These are phyloP conservation scores for Cryptococcus sp. DNA, from an alignment of 1,284 basidiomycete genomes.

Conservation along the genomic window DNA sequence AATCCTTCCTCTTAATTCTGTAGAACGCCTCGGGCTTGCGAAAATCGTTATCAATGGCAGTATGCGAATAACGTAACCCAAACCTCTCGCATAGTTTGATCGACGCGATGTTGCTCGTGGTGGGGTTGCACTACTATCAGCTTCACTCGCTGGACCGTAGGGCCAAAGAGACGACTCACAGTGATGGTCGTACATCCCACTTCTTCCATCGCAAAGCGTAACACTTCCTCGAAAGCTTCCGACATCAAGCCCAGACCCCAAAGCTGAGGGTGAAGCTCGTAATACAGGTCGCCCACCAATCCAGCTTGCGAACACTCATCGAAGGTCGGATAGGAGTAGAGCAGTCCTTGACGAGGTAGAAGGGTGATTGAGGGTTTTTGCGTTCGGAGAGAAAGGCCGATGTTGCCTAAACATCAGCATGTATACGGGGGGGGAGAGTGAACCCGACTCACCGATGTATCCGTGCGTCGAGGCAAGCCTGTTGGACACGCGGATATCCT, in stretches of 20 bases:
- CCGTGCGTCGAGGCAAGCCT: constrained; percentile 30
- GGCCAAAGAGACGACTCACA: constrained; percentile 12
- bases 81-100: constrained; percentile 34
- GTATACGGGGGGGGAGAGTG: neutral
- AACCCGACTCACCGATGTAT: constrained; percentile 30
- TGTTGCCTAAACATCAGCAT: constrained; percentile 27
- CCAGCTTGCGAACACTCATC: constrained; percentile 11
- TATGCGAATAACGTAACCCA: constrained; percentile 27
- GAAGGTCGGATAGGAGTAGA: constrained; percentile 26
- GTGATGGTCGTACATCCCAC: constrained; percentile 27
- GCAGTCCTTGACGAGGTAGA: constrained; percentile 11
- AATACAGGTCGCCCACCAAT: constrained; percentile 36
- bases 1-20: constrained; percentile 31
- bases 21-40: constrained; percentile 36
- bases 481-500: constrained; percentile 21
- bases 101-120: constrained; percentile 30
- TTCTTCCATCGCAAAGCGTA: constrained; percentile 43
- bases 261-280: constrained; percentile 44
- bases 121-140: constrained; percentile 31
- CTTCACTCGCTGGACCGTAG: neutral
- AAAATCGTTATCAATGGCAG: constrained; percentile 19
- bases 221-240: constrained; percentile 42
- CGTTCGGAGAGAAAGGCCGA: constrained; percentile 26
- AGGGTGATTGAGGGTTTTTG: constrained; percentile 7
- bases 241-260: constrained; percentile 42